phyloP scores from a whole-genome alignment of 2,329 filamentous ascomycete species.

The Colletotrichum higginsianum region DNA sequence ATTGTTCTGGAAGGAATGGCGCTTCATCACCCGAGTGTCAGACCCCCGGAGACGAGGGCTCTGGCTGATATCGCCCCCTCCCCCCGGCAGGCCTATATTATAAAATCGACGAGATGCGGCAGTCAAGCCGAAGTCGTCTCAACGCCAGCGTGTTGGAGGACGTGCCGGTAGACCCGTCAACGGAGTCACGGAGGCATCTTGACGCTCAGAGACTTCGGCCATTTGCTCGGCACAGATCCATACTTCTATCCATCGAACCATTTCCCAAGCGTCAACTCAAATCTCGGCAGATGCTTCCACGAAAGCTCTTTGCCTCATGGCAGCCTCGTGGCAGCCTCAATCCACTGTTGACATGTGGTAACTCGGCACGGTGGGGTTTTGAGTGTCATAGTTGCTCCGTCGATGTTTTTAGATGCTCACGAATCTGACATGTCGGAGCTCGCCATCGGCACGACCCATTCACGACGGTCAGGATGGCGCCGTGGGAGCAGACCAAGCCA shows the following conservation, averaged over 20 bases:
- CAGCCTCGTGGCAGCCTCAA: background rate
- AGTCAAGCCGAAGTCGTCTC: slow-evolving; percentile 24
- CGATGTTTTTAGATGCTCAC: slow-evolving; percentile 24
- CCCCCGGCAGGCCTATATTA: slow-evolving; percentile 17
- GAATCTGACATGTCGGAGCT: slow-evolving; percentile 34
- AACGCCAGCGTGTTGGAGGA: slow-evolving; percentile 24
- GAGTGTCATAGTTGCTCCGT: slow-evolving; percentile 15
- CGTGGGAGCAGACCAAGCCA: slow-evolving; percentile 22
- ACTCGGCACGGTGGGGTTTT: slow-evolving; percentile 23
- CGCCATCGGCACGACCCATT: slow-evolving; percentile 41
- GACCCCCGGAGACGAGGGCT: slow-evolving; percentile 8
- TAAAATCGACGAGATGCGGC: slow-evolving; percentile 21
- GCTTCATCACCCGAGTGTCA: slow-evolving; percentile 30
- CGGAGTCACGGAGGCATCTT: slow-evolving; percentile 1
- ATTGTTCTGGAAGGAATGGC: slow-evolving; percentile 38
- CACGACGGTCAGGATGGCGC: slow-evolving; percentile 27
- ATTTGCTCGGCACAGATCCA: slow-evolving; percentile 6
- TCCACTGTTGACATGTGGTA: slow-evolving; percentile 4
- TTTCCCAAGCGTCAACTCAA: slow-evolving; percentile 17
- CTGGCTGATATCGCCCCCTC: slow-evolving; percentile 18
- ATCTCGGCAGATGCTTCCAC: slow-evolving; percentile 25
- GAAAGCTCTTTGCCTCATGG: background rate
- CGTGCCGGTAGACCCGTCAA: slow-evolving; percentile 15
- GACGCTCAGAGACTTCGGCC: slow-evolving; percentile 12
- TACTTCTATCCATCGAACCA: slow-evolving; percentile 25